phyloP scores from a whole-genome alignment of 2,329 filamentous ascomycete genomes.

The Phoma sp. region DNA sequence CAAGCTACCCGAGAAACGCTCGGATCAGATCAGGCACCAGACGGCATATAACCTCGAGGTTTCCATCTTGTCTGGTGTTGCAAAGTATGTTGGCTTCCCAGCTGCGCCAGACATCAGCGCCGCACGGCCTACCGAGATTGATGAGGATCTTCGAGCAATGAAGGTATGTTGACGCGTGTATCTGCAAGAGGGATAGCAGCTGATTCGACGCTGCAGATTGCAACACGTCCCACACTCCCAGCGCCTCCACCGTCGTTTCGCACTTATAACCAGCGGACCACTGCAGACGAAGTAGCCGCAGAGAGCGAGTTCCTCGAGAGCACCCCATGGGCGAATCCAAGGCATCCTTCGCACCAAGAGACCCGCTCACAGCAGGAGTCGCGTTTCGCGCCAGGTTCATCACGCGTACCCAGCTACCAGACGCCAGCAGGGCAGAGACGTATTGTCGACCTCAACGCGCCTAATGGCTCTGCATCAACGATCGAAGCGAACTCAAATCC shows the following conservation, averaged over 20 bases:
- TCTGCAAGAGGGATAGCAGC: conserved; percentile 25
- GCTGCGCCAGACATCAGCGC: conserved; percentile 85
- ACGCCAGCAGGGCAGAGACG: conserved; percentile 48
- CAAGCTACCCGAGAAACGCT: conserved; percentile 77
- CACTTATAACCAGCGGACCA: conserved; percentile 46
- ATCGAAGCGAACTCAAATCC: conserved; percentile 51
- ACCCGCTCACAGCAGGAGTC: conserved; percentile 45
- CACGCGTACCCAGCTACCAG: conserved; percentile 43
- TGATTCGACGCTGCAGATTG: conserved; percentile 42
- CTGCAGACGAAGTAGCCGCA: conserved; percentile 65
- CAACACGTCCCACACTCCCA: conserved; percentile 36
- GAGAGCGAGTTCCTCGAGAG: conserved; percentile 89
- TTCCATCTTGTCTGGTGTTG: conserved; percentile 85
- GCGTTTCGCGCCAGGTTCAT: conserved; percentile 39
- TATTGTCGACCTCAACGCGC: conserved; percentile 43
- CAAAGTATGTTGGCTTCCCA: conserved; percentile 95
- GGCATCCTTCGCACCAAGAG: conserved; percentile 56
- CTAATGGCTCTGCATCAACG: conserved; percentile 50
- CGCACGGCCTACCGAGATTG: conserved; percentile 75
- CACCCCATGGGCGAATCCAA: conserved; percentile 91
- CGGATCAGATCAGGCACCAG: conserved; percentile 82
- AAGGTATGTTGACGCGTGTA: conserved; percentile 67
- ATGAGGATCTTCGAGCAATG: conserved; percentile 89
- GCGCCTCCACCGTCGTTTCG: conserved; percentile 42
- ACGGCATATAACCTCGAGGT: conserved; percentile 95